Percentiles rank a stretch among this genome's conserved stretches.
These are phyloP conservation scores for Botrytis deweyae DNA, from an alignment of 2,329 filamentous ascomycete genomes.

Conservation along the genomic window DNA sequence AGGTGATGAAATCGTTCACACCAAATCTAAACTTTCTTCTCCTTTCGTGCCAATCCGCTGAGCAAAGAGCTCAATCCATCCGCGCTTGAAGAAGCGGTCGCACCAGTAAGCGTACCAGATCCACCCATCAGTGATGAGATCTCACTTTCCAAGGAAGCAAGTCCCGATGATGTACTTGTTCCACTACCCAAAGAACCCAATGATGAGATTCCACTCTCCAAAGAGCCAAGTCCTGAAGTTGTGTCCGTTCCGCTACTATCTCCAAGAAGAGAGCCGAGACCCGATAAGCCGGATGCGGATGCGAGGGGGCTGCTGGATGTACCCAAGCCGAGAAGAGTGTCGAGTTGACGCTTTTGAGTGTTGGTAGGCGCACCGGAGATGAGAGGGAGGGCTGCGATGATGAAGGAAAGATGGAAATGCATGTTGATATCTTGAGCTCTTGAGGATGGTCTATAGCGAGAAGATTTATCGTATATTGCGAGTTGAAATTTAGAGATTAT, in stretches of 20 bases:
- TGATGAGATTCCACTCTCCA: background rate
- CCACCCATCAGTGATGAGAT: background rate
- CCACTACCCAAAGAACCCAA: background rate
- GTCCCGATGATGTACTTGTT: background rate
- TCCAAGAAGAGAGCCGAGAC: background rate
- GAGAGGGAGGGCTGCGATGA: background rate
- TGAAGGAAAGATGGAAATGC: background rate
- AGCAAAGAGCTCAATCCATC: background rate
- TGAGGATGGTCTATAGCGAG: accelerated
- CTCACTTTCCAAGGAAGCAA: background rate
- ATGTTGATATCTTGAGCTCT: background rate
- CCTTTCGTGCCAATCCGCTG: background rate
- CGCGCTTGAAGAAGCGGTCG: background rate
- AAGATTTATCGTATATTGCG: no score
- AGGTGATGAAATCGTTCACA: background rate
- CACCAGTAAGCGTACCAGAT: background rate
- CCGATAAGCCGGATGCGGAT: background rate
- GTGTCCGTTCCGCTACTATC: background rate
- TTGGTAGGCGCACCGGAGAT: background rate
- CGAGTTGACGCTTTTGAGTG: background rate
- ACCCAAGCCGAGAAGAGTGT: background rate
- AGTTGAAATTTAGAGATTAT: background rate
- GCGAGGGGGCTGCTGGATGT: background rate
- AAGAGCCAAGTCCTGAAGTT: background rate
- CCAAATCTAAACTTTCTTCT: background rate